A percentile compares a stretch with the other conserved stretches of the same genome.
Evolutionary conservation across 78 protist genomes (phyloP).

Genomic region (Bodo saltans): DNA sequence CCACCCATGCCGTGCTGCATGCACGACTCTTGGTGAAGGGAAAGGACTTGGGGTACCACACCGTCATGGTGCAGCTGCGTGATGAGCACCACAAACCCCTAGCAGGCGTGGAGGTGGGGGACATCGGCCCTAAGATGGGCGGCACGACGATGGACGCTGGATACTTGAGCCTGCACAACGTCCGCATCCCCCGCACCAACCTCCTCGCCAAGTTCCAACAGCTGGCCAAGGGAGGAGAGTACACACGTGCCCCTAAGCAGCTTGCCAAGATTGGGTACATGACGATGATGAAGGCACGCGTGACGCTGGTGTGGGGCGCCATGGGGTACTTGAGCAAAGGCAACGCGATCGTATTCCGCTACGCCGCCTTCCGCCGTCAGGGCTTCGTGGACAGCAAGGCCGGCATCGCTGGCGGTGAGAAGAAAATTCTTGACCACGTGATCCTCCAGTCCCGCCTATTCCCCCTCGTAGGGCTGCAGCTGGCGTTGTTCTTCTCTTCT

Average conservation of each 20-base stretch:
- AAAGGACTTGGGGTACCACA: slow-evolving; percentile 28
- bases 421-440: slow-evolving; percentile 44
- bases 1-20: slow-evolving; percentile 58
- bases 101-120: slow-evolving; percentile 43
- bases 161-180: neutral
- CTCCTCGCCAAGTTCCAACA: neutral
- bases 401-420: slow-evolving; percentile 15
- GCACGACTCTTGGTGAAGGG: slow-evolving; percentile 47
- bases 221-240: slow-evolving; percentile 38
- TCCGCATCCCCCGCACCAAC: slow-evolving; percentile 39
- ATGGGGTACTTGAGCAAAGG: neutral
- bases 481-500: slow-evolving; percentile 32
- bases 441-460: slow-evolving; percentile 38
- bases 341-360: slow-evolving; percentile 59
- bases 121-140: slow-evolving; percentile 47
- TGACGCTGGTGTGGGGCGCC: neutral
- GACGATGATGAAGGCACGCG: slow-evolving; percentile 18
- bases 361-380: slow-evolving; percentile 58
- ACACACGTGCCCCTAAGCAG: slow-evolving; percentile 49
- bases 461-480: slow-evolving; percentile 31
- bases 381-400: neutral
- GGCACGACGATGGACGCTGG: slow-evolving; percentile 36
- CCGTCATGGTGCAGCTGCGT: slow-evolving; percentile 40
- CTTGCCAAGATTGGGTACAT: slow-evolving; percentile 39
- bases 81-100: slow-evolving; percentile 38